Base-by-base conservation (phyloP, 2,329 filamentous ascomycete species). In the Calonectria pseudoturangicola region DNA sequence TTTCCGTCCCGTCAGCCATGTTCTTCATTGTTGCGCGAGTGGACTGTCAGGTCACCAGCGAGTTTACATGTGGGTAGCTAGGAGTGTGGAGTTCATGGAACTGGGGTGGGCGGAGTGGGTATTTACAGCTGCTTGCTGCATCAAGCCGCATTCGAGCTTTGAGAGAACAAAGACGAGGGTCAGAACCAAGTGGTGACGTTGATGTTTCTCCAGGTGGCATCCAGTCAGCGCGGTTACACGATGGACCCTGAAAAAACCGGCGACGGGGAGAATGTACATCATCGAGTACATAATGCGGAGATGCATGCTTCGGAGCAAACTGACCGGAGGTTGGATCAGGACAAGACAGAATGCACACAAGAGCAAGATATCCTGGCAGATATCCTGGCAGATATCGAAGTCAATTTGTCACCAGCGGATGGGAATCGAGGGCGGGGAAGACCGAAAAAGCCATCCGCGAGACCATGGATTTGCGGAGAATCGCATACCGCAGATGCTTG, bases 401-500 rank as follows among this genome's bases (percentile, higher is more conserved):
- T 74, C 73, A 76, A 79, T 70, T 71, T 73, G 67, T 73, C 65
- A 70, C 68, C 70, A 56, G 51, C 54, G 67, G 65, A 65, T 56
- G 56, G 56, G 58, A 51, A 54, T 47, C 28, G 60, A 72, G 74
- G 70, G 71, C 51, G 66, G 68, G 65, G 74, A 51, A 74, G 70
- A 72, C 56, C 69, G 74, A 67, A 62, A 68, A 74, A 66, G 63
- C 71, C 77, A 79, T 76, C 50, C 63, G 66, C 62, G 48, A 51
- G 67, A 73, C 51, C 73, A 79, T 80, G 76, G 75, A 68, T 68
- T 79, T 77, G 76, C 76, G 74, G 64, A 78, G 75, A 81, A 77
- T 79, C 56, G 78, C 79, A 81, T 81, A 60, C 21, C 16, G 51
- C 43, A 16, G 43, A 58, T 30, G 28, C 28, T 41, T 41, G 25